Evolutionary conservation across 805 yeast genomes (phyloP).

Genomic region (Clavispora asparagi): DNA sequence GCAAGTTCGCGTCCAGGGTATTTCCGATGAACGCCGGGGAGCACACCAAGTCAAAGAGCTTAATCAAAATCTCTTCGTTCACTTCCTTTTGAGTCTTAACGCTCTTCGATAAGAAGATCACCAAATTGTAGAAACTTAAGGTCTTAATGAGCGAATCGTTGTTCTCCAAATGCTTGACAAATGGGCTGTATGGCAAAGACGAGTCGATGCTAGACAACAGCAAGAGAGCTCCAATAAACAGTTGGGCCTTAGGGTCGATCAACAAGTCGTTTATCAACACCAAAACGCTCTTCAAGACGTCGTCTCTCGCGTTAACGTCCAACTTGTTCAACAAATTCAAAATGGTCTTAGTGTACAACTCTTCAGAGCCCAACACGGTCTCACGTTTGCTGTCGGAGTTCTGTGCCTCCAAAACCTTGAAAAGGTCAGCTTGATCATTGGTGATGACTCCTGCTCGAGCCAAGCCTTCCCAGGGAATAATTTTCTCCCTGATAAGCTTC

Average conservation of each 20-base stretch:
- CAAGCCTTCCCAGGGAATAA: conserved; percentile 90
- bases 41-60: conserved; percentile 34
- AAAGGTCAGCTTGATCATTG: conserved; percentile 59
- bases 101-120: conserved; percentile 38
- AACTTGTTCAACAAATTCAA: conserved; percentile 49
- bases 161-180: conserved; percentile 46
- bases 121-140: conserved; percentile 50
- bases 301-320: conserved; percentile 45
- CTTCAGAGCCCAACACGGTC: conserved; percentile 40
- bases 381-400: conserved; percentile 37
- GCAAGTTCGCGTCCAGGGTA: conserved; percentile 40
- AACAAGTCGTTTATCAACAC: conserved; percentile 58
- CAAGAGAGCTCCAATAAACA: conserved; percentile 36
- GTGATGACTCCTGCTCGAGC: conserved; percentile 67
- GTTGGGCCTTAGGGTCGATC: conserved; percentile 30
- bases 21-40: conserved; percentile 25
- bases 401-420: conserved; percentile 50
- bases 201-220: conserved; percentile 37
- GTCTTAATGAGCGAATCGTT: conserved; percentile 54
- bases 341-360: conserved; percentile 50
- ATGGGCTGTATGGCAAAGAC: conserved; percentile 49
- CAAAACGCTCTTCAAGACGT: conserved; percentile 59
- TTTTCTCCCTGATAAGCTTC: conserved; percentile 65
- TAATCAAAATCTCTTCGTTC: conserved; percentile 35
- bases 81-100: conserved; percentile 17